Evolutionary conservation across 2,329 filamentous ascomycete species (phyloP), one percentile per base, ranked within the genome.

Genomic region (Peltaster fructicola): DNA sequence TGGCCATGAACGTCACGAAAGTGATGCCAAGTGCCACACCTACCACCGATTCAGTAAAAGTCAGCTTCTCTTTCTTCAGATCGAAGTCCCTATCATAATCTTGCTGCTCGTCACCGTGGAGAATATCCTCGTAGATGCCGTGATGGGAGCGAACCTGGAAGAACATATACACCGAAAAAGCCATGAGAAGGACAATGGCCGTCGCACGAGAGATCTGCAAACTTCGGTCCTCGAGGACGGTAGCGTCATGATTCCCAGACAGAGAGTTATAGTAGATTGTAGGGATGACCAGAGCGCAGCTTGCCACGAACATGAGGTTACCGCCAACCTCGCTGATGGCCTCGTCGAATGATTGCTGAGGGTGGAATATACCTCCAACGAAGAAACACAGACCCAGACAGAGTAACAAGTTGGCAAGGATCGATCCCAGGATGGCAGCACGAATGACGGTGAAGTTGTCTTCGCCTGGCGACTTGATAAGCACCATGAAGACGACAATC

Each of bases 371-470:
- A 8, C 80, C 80, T 16, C 78, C 77, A 13, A 73, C 63, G 37
- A 85, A 72, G 57, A 90, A 90, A 48, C 78, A 88, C 25, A 75
- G 44, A 0, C 80, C 80, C n/a, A 88, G 53, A 40, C 80, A 90
- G 4, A 90, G 59, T 22, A 90, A 53, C 54, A 88, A 63, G 15
- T 81, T 90, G 8, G 80, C 79, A 15, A 90, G 51, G 20, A 90
- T 74, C 0, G 76, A 84, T 10, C 81, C 80, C 1, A 90, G 54
- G 30, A 90, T 82, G 10, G 80, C 80, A 24, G 77, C 77, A 43
- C 79, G 70, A 38, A 88, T 79, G 38, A 88, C 73, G n/a, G 33
- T 30, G 6, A 45, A 32, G 12, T 57, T 59, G 1, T 31, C 19
- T 15, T 33, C 26, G 6, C 33, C 34, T 7, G 30, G 26, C 21